Evolutionary conservation across 1,284 basidiomycete species (phyloP).

Genomic region (Boletus austroedulis): DNA sequence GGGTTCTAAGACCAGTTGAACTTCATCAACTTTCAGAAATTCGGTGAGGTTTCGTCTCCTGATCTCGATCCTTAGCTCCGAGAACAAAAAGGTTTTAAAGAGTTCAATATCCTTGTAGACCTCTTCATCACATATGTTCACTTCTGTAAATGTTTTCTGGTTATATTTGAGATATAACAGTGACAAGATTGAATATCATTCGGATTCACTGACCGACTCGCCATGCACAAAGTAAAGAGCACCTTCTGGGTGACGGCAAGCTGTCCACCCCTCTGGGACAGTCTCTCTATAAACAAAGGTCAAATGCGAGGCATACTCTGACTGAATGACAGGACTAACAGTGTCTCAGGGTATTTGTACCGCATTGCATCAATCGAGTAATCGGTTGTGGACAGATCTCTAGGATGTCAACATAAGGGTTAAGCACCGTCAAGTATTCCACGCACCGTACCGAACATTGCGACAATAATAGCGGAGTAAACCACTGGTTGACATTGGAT

Average conservation of each 20-base stretch:
- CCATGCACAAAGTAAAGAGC: conserved; percentile 31
- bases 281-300: conserved; percentile 8
- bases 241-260: conserved; percentile 30
- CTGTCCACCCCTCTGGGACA: conserved; percentile 25
- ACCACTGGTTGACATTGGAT: conserved; percentile 16
- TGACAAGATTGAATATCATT: neutral
- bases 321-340: conserved; percentile 14
- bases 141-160: conserved; percentile 36
- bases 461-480: conserved; percentile 19
- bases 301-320: neutral
- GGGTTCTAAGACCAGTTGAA: conserved; percentile 35
- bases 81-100: conserved; percentile 17
- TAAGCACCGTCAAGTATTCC: neutral
- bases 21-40: conserved; percentile 16
- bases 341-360: conserved; percentile 16
- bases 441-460: conserved; percentile 14
- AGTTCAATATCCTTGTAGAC: conserved; percentile 26
- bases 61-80: conserved; percentile 13
- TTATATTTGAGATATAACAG: neutral
- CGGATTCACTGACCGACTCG: conserved; percentile 23
- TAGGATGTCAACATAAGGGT: conserved; percentile 11
- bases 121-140: conserved; percentile 19
- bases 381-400: neutral
- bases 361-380: conserved; percentile 20
- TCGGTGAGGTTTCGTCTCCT: neutral